Conservation (phyloP, 2,329 filamentous ascomycete species). For the Mollisia scopiformis region DNA sequence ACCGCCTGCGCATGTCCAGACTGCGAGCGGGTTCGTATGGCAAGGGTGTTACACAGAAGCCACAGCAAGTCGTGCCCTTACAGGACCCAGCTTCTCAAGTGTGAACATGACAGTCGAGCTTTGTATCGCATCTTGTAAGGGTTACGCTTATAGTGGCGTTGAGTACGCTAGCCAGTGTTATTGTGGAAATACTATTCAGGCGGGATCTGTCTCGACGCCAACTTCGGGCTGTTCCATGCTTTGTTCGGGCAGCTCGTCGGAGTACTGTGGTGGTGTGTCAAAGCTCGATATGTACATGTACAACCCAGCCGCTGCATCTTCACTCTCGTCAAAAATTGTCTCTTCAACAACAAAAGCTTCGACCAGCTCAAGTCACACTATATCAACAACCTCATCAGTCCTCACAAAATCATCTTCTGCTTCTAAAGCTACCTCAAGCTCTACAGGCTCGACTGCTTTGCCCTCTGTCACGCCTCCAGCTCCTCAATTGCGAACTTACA, state of each 20-base stretch:
- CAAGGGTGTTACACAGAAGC: constrained; percentile 16
- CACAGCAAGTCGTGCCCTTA: constrained; percentile 1
- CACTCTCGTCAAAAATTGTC: not conserved
- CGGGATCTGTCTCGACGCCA: not conserved
- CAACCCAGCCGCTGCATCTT: not conserved
- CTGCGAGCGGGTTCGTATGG: not conserved
- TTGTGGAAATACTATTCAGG: not conserved
- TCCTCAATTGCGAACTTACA: constrained; percentile 4
- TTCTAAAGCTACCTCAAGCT: constrained; percentile 1
- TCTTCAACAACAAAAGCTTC: not conserved
- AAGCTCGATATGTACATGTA: not conserved
- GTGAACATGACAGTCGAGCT: constrained; percentile 5
- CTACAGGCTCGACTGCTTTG: constrained; percentile 6
- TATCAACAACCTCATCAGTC: not conserved
- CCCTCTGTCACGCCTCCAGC: constrained; percentile 7
- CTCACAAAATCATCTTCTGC: not conserved
- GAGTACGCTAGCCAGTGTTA: constrained; percentile 13
- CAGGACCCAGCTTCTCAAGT: not conserved
- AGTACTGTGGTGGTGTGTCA: not conserved
- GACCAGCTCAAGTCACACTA: not conserved
- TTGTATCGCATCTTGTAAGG: constrained; percentile 12
- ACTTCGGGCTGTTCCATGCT: not conserved
- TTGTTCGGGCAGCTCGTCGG: not conserved
- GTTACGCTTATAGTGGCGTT: constrained; percentile 17
- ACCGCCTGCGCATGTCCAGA: not conserved